Percentiles rank a stretch among this genome's conserved stretches.
Conservation (phyloP, 2,329 filamentous ascomycete genomes). For the Arthrocladium fulminans region DNA sequence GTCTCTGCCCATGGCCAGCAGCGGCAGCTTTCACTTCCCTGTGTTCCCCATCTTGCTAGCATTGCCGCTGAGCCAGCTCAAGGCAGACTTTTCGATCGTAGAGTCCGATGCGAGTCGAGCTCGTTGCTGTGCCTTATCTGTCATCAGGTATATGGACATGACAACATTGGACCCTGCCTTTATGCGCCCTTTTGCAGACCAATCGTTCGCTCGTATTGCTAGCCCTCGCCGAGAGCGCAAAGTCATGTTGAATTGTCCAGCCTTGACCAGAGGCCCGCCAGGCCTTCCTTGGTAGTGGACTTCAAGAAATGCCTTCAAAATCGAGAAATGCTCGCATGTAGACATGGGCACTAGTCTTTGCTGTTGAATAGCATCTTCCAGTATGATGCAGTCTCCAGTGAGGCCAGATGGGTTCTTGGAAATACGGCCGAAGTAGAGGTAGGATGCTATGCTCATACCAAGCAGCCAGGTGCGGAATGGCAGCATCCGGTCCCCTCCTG, state of each 20-base stretch:
- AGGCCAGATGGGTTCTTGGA: not conserved
- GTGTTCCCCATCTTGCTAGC: too few species aligned
- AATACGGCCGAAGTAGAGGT: not conserved
- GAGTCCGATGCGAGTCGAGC: too few species aligned
- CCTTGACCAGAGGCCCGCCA: not conserved
- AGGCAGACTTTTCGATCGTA: too few species aligned
- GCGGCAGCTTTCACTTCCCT: too few species aligned
- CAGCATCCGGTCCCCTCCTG: not conserved
- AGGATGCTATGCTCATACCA: not conserved
- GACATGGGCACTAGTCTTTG: not conserved
- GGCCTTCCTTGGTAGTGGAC: not conserved
- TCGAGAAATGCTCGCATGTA: not conserved
- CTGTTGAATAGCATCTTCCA: not conserved
- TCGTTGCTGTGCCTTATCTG: not conserved
- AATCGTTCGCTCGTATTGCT: not conserved
- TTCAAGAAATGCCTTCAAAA: not conserved
- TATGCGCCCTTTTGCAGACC: not conserved
- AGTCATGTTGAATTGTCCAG: not conserved
- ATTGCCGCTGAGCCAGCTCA: too few species aligned
- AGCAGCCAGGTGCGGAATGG: not conserved
- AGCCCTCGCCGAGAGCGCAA: not conserved
- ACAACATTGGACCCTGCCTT: not conserved
- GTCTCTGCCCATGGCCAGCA: too few species aligned
- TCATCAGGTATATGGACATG: not conserved
- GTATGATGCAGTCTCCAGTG: not conserved